Evolutionary conservation across 2,329 filamentous ascomycete species (phyloP).

Genomic region (Alternaria triticimaculans): DNA sequence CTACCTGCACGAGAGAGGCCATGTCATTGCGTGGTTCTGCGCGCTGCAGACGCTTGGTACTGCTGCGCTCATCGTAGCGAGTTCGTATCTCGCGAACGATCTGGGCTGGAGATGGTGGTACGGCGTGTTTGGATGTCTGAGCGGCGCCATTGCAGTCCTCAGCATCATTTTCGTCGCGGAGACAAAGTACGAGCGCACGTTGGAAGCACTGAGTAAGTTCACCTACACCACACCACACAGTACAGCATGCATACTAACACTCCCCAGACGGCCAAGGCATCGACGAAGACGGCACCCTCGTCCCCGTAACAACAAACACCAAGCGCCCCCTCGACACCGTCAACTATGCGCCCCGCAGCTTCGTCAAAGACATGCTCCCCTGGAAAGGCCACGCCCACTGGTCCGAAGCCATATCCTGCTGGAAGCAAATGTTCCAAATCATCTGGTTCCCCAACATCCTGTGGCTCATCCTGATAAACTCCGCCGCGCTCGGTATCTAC

Average conservation of each 20-base stretch:
- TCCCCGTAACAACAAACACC: slow-evolving; percentile 14
- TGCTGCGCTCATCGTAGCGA: slow-evolving; percentile 14
- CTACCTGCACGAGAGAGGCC: slow-evolving; percentile 15
- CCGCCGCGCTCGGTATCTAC: slow-evolving; percentile 15
- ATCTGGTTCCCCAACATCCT: slow-evolving; percentile 21
- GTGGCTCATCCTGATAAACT: slow-evolving; percentile 11
- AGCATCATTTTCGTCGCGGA: slow-evolving; percentile 15
- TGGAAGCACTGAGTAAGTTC: slow-evolving; percentile 15
- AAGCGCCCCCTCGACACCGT: slow-evolving; percentile 8
- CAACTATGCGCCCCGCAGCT: slow-evolving; percentile 10
- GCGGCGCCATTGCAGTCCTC: slow-evolving; percentile 9
- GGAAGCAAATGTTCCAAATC: slow-evolving; percentile 18
- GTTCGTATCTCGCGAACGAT: slow-evolving; percentile 14
- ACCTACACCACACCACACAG: neutral
- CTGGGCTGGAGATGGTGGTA: slow-evolving; percentile 23
- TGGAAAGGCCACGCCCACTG: slow-evolving; percentile 16
- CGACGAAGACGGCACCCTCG: slow-evolving; percentile 11
- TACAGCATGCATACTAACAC: neutral
- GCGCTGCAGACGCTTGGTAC: slow-evolving; percentile 17
- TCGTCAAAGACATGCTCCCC: slow-evolving; percentile 14
- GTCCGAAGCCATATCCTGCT: slow-evolving; percentile 13
- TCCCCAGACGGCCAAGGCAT: slow-evolving; percentile 13
- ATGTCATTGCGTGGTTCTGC: slow-evolving; percentile 18
- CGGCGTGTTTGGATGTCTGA: slow-evolving; percentile 12
- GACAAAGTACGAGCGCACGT: slow-evolving; percentile 14